Base-by-base conservation (phyloP, 1,284 basidiomycete genomes). In the Sphagnurus paluster region DNA sequence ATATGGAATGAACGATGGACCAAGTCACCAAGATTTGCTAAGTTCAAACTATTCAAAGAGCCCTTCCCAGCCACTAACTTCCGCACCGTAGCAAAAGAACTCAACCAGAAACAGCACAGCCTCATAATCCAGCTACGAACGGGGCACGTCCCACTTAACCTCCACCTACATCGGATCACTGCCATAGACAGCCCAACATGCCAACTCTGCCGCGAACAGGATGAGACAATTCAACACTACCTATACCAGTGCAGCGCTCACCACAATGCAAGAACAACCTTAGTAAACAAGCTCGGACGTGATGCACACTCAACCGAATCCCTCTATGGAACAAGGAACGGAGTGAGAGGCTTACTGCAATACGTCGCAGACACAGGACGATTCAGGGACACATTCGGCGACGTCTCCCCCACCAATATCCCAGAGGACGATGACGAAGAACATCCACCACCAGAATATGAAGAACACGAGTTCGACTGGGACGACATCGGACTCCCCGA, bases 41-140 rank as follows among this genome's bases (percentile, higher is more conserved):
- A 28, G 7, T 42, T 56, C 19, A 34, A 26, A 6, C 7, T 26
- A 5, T 49, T 55, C 2, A 52, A 61, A 43, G 6, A 21, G 2
- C 13, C 30, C 2, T 50, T 55, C 29, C 57, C 54, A 0, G 56
- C 52, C 48, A 48, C 48, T 4, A 50, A 42, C 2, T 63, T 56
- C 39, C 26, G 46, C 0, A 42, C 54, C 25, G 39, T 55, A 11
- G 54, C 45, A 5, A 25, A 40, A 2, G 21, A 36, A 0, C 46
- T 61, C 19, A 39, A 38, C 0, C 46, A 59, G 23, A 23, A 34
- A 1, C 55, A 60, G 21, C 48, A 42, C 16, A 62, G 57, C 47
- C 10, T 61, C 1, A 37, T 66, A 0, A 52, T 54, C 3, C 64
- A 67, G 41, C 46, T 68, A 3, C 46, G 50, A 4, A 58, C 56